Evolutionary conservation across 306 rosid species (phyloP), one percentile per base, ranked within the genome.

Genomic region (Ceratonia siliqua): DNA sequence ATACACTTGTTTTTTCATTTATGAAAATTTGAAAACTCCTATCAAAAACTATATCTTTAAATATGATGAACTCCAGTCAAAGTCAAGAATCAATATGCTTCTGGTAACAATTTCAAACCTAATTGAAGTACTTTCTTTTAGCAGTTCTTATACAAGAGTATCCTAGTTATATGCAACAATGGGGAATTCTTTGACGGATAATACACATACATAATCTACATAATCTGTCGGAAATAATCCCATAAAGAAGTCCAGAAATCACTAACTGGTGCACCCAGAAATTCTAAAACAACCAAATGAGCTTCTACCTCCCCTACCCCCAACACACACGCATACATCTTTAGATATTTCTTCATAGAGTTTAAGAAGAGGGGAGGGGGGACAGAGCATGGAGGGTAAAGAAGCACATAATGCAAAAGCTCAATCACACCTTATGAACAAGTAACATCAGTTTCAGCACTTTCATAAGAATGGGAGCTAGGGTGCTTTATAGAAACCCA

Each of bases 1-100:
- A 32, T 58, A 53, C 41, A 68, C 79, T 41, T 25, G 50, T 58
- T 75, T 52, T 45, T 64, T 56, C 17, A 2, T 58, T 65, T 79
- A 45, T 11, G 39, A 30, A 54, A 56, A 48, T 18, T 68, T 25
- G 21, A 73, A 43, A 74, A 45, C 46, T 62, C 74, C 52, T 52
- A 42, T 74, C 36, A 55, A 72, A 62, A 3, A 0, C n/a, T 48
- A 38, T 8, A 38, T n/a, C n/a, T n/a, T 48, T 18, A 48, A 48
- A 5, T 42, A n/a, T 5, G 20, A 48, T 6, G 12, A 20, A 18
- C 27, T 50, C 20, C 46, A 41, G 15, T 8, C 10, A 4, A 45
- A 45, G 52, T 45, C 52, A 45, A 45, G 18, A 45, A 15, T 45
- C 52, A n/a, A 20, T 50, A 50, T 5, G 21, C n/a, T 1, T 50